Conservation (phyloP, 345 rosid genomes). For the Boechera divaricarpa region DNA sequence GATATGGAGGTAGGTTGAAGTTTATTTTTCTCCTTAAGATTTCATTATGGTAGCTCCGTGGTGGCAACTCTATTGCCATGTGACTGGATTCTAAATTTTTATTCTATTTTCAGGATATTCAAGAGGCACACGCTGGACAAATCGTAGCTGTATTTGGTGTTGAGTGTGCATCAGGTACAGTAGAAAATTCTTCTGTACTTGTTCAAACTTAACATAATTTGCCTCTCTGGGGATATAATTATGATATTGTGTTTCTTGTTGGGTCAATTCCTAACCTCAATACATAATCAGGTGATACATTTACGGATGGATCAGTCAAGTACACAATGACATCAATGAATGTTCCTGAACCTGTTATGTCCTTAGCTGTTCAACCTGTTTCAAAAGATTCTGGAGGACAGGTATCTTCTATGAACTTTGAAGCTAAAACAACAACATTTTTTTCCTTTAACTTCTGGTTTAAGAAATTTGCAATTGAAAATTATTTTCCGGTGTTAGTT, state of each 20-base stretch:
- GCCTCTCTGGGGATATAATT: neutral
- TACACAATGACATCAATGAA: conserved; percentile 99
- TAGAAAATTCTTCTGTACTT: conserved; percentile 15
- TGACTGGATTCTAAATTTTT: conserved; percentile 5
- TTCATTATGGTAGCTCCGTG: conserved; percentile 3
- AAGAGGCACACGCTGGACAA: conserved; percentile 98
- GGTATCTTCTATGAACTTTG: conserved; percentile 49
- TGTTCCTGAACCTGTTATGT: conserved; percentile 99
- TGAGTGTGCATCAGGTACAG: conserved; percentile 96
- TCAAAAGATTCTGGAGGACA: conserved; percentile 98
- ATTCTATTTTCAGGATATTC: conserved; percentile 74
- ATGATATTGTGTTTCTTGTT: conserved; percentile 2
- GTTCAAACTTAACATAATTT: neutral
- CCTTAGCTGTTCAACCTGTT: conserved; percentile 95
- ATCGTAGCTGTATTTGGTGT: conserved; percentile 99
- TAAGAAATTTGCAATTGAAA: conserved; percentile 2
- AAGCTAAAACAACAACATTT: neutral
- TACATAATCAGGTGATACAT: conserved; percentile 75
- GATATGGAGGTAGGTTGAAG: conserved; percentile 85
- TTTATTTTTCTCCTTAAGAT: conserved; percentile 11
- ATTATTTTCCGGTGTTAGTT: conserved; percentile 56
- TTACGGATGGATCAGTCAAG: conserved; percentile 89
- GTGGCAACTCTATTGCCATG: conserved; percentile 15
- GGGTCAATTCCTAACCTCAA: conserved; percentile 8
- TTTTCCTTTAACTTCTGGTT: conserved; percentile 11